Base-by-base conservation (phyloP, 2,329 filamentous ascomycete species). In the Colletotrichum coccodes region DNA sequence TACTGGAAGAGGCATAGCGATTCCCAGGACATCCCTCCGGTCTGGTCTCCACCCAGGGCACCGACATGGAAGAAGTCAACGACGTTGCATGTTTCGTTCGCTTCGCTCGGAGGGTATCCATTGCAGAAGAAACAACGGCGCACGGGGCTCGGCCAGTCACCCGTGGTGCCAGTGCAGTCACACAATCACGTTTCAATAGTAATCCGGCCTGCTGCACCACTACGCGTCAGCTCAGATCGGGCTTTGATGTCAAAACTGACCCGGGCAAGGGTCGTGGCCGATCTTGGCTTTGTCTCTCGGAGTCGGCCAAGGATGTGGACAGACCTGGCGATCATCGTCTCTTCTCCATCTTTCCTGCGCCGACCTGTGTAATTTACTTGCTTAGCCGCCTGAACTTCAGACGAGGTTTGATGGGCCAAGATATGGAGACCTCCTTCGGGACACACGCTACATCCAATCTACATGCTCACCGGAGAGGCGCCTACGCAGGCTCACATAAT, bases 171-270 rank as follows among this genome's bases (percentile, higher is more conserved):
- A 68, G 56, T 68, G 65, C 61, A 60, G 54, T 28, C 40, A 36
- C 54, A 50, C 54, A 68, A 36, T 53, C 47, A 68, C 47, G 38
- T 36, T 56, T 65, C 65, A 26, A 60, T 68, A 65, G 47, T 60
- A 38, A 47, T 66, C 32, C 50, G 49, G 50, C 57, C 59, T 63
- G 42, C 21, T 52, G 32, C 6, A 36, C 18, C 2, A 8, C 59
- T 63, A 67, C 50, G 50, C 64, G 42, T 63, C 64, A 57, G 58
- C 63, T 12, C 46, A 34, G 21, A 12, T 61, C 30, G 32, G 56
- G 14, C 42, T 62, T 61, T 30, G 40, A 56, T 40, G 63, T 18
- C n/a, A 12, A 34, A 42, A n/a, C n/a, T 49, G 40, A 34, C 50
- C 34, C 12, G 44, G 11, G 30, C 16, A n/a, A 56, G 47, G 32